These are phyloP conservation scores for Dactylellina haptotyla DNA, from an alignment of 2,329 filamentous ascomycete genomes.

Conservation along the genomic window DNA sequence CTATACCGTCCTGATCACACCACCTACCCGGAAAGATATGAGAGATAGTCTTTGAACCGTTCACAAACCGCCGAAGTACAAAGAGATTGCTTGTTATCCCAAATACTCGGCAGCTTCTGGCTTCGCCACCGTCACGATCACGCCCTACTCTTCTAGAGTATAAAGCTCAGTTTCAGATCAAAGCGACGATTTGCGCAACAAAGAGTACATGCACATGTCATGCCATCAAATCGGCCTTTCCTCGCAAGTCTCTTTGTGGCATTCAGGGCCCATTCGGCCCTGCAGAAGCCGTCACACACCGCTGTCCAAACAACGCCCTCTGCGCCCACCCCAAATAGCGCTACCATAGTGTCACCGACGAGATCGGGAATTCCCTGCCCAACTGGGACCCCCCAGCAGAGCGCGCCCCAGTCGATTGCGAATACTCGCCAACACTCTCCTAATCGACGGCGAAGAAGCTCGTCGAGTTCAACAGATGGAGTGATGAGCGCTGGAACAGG, in stretches of 20 bases:
- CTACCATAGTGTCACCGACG: constrained; percentile 34
- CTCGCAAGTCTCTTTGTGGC: constrained; percentile 74
- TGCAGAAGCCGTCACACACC: constrained; percentile 69
- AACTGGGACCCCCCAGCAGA: constrained; percentile 53
- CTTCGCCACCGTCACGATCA: no score
- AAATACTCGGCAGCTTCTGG: no score
- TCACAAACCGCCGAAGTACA: background rate
- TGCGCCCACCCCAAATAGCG: background rate
- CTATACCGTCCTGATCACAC: background rate
- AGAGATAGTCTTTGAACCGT: background rate
- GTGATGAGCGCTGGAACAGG: constrained; percentile 56
- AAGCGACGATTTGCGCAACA: background rate
- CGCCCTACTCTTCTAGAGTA: no score
- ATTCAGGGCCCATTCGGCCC: constrained; percentile 72
- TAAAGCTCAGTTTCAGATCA: no score
- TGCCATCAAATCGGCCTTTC: constrained; percentile 74
- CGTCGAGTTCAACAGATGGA: constrained; percentile 56
- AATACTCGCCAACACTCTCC: constrained; percentile 54
- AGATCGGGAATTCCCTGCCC: constrained; percentile 46
- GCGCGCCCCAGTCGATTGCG: constrained; percentile 53
- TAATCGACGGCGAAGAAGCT: constrained; percentile 55
- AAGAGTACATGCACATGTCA: constrained; percentile 59
- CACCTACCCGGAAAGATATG: constrained; percentile 2
- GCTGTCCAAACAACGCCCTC: background rate
- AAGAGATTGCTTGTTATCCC: no score